A percentile compares a stretch with the other conserved stretches of the same genome.
These are phyloP conservation scores for Conticribra weissflogii DNA, from an alignment of 108 stramenopile genomes.

Conservation along the genomic window DNA sequence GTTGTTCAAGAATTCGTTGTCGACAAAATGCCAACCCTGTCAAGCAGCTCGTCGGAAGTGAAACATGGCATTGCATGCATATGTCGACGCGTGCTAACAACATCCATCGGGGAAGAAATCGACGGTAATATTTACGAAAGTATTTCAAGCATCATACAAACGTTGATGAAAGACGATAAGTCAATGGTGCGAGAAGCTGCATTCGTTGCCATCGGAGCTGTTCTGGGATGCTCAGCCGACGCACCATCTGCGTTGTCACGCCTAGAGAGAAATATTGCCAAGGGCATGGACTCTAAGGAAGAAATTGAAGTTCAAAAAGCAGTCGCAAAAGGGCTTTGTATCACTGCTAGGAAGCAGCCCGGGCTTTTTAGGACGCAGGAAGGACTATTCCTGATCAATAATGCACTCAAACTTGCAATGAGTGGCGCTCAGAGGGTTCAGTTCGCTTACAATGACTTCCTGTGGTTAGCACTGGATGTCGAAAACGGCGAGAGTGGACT, in stretches of 20 bases:
- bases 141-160: constrained; percentile 26
- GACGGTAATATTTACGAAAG: constrained; percentile 42
- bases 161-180: constrained; percentile 74
- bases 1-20: constrained; percentile 58
- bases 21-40: constrained; percentile 35
- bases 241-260: constrained; percentile 42
- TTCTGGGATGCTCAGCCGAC: constrained; percentile 65
- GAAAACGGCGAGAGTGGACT: constrained; percentile 73
- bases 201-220: constrained; percentile 75
- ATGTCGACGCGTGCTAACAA: constrained; percentile 64
- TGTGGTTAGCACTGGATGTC: constrained; percentile 85
- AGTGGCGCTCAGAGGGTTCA: constrained; percentile 81
- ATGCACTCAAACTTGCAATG: constrained; percentile 77
- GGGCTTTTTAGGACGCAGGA: constrained; percentile 61
- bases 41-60: constrained; percentile 43
- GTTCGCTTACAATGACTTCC: constrained; percentile 85
- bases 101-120: constrained; percentile 53
- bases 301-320: constrained; percentile 70
- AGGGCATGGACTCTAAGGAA: constrained; percentile 69
- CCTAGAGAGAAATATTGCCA: constrained; percentile 60
- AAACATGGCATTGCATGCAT: constrained; percentile 81
- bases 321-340: constrained; percentile 70
- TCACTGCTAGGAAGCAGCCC: constrained; percentile 63
- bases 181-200: constrained; percentile 68
- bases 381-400: constrained; percentile 57